Evolutionary conservation across 345 rosid species (phyloP), one percentile per base, ranked within the genome.

Genomic region (rapeseed (Brassica napus)): DNA sequence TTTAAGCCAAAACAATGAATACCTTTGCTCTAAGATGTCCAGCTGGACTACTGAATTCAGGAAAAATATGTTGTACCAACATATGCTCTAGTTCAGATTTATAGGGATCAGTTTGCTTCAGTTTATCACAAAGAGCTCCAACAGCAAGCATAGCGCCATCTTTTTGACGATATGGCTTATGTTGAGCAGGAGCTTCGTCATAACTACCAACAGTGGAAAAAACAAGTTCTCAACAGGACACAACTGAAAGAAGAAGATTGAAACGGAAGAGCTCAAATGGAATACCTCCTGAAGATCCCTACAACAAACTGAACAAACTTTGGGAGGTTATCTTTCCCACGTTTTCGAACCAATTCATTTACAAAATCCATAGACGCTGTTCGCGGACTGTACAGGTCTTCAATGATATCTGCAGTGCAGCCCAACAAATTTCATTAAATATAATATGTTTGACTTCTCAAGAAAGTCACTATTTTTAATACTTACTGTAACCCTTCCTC

Each of bases 301-400:
- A 54, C 59, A 54, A 54, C 59, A 54, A 54, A 54, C 59, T 54
- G 59, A 54, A 54, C 59, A 54, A 54, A 54, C 59, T 54, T 54
- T 6, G 59, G 59, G 4, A 54, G 59, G 59, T 54, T 54, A 15
- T 54, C 59, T 54, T 54, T 54, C 59, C 59, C 59, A 54, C 59
- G 59, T 54, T 54, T 54, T 54, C 59, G 59, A 54, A 54, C 59
- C 24, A 54, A 54, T 54, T 54, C 59, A 54, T 54, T 54, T 54
- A 54, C 59, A 54, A 54, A 54, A 54, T 54, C 59, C 59, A 54
- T 54, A 54, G 59, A 54, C 10, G 59, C 59, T 54, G 59, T 54
- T 14, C 59, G 59, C 59, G 59, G 59, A 54, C 59, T 54, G 59
- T 54, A 54, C 24, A 54, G 16, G 59, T 54, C 59, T 16, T 54